Evolutionary conservation across 371 early-diverging fungal species (phyloP), one percentile per base, ranked within the genome.

Genomic region (Lichtheimia ramosa): DNA sequence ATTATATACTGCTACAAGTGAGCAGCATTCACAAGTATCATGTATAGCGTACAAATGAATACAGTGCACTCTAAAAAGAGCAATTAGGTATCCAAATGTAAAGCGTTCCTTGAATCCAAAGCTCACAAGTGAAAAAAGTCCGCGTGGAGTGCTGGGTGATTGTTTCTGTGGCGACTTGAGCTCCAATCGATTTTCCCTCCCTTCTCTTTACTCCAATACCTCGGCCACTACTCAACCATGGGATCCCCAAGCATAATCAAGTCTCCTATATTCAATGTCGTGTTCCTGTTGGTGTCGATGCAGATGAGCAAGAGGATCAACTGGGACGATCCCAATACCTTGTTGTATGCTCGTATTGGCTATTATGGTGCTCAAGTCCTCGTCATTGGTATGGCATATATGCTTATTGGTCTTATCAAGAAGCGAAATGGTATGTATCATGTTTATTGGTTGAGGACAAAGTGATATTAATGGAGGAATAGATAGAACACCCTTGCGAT

Each of bases 271-370:
- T 75, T 81, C 70, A 89, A 90, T 68, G 79, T 89, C 77, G 89
- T 74, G 46, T 74, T 89, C 56, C 77, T 89, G 58, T 74, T 90
- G 63, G 83, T 84, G 43, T 73, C 84, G 18, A 89, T 90, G 86
- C 90, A 89, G 71, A 58, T 89, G 58, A 82, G 83, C 66, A 90
- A 89, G 77, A 79, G 77, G 56, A 65, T 87, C 63, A 84, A 86
- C 49, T 85, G 89, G 63, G 87, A 89, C 61, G 78, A 82, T 66
- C 88, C 89, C 54, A 65, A 84, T 58, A 81, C 82, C 25, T 64
- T 84, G 61, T 70, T 68, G 51, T 48, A 73, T 59, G 86, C 92
- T 61, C 87, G 92, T 48, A 69, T 75, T 16, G 81, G 81, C 58
- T 94, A 91, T 60, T 84, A 80, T 34, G 64, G 82, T 51, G 85